A percentile compares a stretch with the other conserved stretches of the same genome.
These are phyloP conservation scores for Pichia sp. DNA, from an alignment of 1,139 yeast genomes.

Conservation along the genomic window DNA sequence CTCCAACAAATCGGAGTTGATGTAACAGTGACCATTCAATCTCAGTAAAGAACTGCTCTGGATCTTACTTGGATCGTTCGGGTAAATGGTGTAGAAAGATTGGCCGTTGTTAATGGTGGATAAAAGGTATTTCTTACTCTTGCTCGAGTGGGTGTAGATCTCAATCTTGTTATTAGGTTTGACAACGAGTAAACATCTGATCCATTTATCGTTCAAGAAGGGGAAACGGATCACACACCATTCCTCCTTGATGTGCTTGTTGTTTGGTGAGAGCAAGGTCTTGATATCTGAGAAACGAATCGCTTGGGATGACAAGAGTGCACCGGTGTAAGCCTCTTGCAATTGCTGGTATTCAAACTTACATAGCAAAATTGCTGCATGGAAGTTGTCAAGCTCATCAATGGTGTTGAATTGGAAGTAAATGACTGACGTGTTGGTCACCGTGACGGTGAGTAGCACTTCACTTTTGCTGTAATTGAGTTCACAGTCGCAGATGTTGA, in stretches of 20 bases:
- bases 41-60: conserved; percentile 48
- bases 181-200: conserved; percentile 41
- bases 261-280: conserved; percentile 41
- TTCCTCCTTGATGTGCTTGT: conserved; percentile 38
- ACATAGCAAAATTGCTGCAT: conserved; percentile 39
- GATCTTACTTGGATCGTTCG: conserved; percentile 46
- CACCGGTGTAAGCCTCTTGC: conserved; percentile 53
- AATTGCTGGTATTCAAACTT: conserved; percentile 45
- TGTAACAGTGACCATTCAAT: conserved; percentile 41
- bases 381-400: conserved; percentile 36
- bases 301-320: conserved; percentile 47
- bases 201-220: conserved; percentile 48
- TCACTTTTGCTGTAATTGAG: conserved; percentile 17
- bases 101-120: conserved; percentile 38
- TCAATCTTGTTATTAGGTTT: conserved; percentile 38
- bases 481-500: conserved; percentile 43
- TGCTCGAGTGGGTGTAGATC: conserved; percentile 38
- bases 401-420: conserved; percentile 30
- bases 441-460: conserved; percentile 29
- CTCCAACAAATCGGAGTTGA: conserved; percentile 30
- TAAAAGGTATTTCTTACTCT: conserved; percentile 39
- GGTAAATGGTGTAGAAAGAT: conserved; percentile 44
- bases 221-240: conserved; percentile 55
- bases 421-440: conserved; percentile 32
- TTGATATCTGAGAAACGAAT: conserved; percentile 47